phyloP scores from a whole-genome alignment of 176 grass and related monocot genomes.

The Aegilops bicornis region DNA sequence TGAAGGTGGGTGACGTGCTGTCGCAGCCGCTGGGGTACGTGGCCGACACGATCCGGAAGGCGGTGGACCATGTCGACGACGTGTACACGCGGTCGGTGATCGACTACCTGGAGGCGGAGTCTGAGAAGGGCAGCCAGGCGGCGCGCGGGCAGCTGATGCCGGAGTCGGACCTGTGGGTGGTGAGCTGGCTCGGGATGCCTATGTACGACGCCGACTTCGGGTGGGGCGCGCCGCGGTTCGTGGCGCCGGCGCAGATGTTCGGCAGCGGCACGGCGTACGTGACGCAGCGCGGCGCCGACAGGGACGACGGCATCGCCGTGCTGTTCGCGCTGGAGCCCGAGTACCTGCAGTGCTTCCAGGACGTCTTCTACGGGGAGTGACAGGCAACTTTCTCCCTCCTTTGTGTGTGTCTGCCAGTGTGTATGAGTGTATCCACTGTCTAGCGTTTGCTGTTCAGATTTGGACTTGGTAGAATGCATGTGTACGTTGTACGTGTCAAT shows the following conservation, averaged over 20 bases:
- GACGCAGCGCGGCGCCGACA: conserved; percentile 26
- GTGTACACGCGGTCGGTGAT: conserved; percentile 48
- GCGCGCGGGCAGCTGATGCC: conserved; percentile 57
- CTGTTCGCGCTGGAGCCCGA: conserved; percentile 41
- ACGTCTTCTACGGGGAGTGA: conserved; percentile 48
- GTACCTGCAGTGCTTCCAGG: conserved; percentile 44
- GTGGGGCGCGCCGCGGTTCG: conserved; percentile 50
- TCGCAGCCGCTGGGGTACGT: conserved; percentile 25
- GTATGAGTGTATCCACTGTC: neutral
- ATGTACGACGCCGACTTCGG: conserved; percentile 81
- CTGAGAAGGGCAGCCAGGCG: conserved; percentile 55
- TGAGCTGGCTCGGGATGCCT: conserved; percentile 73
- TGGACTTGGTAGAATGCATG: no score
- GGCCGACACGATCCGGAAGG: conserved; percentile 45
- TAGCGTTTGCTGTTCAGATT: neutral
- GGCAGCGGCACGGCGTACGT: conserved; percentile 62
- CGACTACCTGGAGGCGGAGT: conserved; percentile 52
- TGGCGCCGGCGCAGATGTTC: conserved; percentile 63
- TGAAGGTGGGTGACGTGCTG: conserved; percentile 35
- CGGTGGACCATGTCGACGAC: conserved; percentile 42
- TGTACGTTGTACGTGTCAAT: no score
- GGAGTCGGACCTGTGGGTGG: conserved; percentile 45
- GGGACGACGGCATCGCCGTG: conserved; percentile 33
- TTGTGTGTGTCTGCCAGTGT: neutral
- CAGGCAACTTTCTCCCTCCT: no score